Evolutionary conservation across 1,139 yeast species (phyloP).

Genomic region (Candida buenavistaensis): DNA sequence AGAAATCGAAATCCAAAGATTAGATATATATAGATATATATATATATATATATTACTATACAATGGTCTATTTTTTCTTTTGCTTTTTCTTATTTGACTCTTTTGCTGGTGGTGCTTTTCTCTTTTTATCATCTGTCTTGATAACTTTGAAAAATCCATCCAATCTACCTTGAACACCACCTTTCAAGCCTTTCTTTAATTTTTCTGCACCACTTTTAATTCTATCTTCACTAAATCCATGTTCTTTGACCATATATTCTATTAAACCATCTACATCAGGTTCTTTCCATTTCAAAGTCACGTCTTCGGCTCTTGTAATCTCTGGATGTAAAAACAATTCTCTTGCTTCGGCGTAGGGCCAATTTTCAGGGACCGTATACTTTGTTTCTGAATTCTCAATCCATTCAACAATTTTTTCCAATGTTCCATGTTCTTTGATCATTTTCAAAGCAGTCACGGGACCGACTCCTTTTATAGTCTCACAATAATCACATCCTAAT

Average conservation of each 20-base stretch:
- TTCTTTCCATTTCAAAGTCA: slow-evolving; percentile 72
- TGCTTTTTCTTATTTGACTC: slow-evolving; percentile 20
- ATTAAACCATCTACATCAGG: slow-evolving; percentile 78
- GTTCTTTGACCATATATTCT: slow-evolving; percentile 68
- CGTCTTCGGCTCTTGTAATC: slow-evolving; percentile 57
- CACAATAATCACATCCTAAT: slow-evolving; percentile 96
- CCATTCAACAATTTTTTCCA: slow-evolving; percentile 73
- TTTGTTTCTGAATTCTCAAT: slow-evolving; percentile 61
- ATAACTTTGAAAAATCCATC: slow-evolving; percentile 87
- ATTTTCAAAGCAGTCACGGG: slow-evolving; percentile 91
- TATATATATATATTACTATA: too few species aligned
- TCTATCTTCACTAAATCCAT: slow-evolving; percentile 91
- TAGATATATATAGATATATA: slow-evolving; percentile 8
- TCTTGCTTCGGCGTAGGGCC: slow-evolving; percentile 93
- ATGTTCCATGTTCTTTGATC: slow-evolving; percentile 78
- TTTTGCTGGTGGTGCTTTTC: slow-evolving; percentile 21
- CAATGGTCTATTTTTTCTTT: slow-evolving; percentile 12
- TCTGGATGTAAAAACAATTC: slow-evolving; percentile 82
- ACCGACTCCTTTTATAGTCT: slow-evolving; percentile 91
- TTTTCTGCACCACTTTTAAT: slow-evolving; percentile 85
- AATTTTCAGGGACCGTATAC: slow-evolving; percentile 85
- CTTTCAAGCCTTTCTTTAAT: slow-evolving; percentile 76
- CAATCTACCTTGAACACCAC: slow-evolving; percentile 86
- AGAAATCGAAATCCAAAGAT: slow-evolving; percentile 53
- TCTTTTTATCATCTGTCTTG: slow-evolving; percentile 37